Conservation (phyloP, 805 yeast genomes). For the Scheffersomyces stipitis region DNA sequence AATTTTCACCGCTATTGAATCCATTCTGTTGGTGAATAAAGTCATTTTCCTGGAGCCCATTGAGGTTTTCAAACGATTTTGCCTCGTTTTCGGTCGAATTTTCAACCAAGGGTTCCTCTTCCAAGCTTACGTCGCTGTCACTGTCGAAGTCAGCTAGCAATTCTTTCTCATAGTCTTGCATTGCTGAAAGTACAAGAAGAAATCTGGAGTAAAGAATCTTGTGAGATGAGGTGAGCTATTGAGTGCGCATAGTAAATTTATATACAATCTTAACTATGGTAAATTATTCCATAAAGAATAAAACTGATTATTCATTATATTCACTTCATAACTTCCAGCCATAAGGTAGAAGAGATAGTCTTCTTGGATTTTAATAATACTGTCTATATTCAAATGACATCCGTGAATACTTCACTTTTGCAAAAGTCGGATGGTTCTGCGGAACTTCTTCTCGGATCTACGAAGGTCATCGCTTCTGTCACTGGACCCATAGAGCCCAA, state of each 20-base stretch:
- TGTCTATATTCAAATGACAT: too few relatives aligned
- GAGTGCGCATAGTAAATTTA: too few relatives aligned
- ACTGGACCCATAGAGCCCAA: slow-evolving; percentile 91
- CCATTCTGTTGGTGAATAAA: background rate
- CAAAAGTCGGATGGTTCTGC: slow-evolving; percentile 82
- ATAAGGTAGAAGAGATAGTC: too few relatives aligned
- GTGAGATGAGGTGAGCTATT: too few relatives aligned
- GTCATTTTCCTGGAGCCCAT: background rate
- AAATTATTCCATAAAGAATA: too few relatives aligned
- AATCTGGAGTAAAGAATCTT: too few relatives aligned
- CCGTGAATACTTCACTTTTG: slow-evolving; percentile 39
- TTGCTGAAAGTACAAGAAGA: slow-evolving; percentile 2
- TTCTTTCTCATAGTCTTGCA: slow-evolving; percentile 40
- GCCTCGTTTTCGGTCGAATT: background rate
- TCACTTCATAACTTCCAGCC: too few relatives aligned
- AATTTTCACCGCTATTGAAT: background rate
- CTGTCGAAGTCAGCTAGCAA: slow-evolving; percentile 43
- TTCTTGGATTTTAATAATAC: too few relatives aligned
- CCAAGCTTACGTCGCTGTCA: slow-evolving; percentile 18
- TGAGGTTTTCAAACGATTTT: too few relatives aligned
- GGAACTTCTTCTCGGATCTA: slow-evolving; percentile 47
- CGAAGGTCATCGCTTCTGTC: slow-evolving; percentile 70
- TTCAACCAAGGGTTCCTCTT: slow-evolving; percentile 1
- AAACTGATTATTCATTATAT: too few relatives aligned
- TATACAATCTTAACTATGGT: too few relatives aligned